Evolutionary conservation across 495 filamentous ascomycete species (phyloP).

Genomic region (Penicillium egyptiacum): DNA sequence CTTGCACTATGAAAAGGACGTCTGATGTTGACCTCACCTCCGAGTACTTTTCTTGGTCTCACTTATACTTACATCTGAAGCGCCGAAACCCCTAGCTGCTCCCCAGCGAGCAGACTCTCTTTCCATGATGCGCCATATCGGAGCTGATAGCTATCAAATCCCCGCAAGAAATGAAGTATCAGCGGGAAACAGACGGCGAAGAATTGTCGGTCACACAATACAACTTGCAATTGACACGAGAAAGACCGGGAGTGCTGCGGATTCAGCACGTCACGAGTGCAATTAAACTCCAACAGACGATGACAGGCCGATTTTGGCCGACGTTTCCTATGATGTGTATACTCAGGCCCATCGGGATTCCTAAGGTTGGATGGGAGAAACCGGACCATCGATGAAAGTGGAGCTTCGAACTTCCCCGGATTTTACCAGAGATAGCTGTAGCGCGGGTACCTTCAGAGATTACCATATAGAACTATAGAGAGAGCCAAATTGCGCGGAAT

Average conservation of each 20-base stretch:
- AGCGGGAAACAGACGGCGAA: not conserved
- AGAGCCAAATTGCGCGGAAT: not conserved
- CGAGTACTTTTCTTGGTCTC: not conserved
- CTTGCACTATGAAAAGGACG: not conserved
- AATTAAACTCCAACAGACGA: not conserved
- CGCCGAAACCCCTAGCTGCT: not conserved
- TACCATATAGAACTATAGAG: not conserved
- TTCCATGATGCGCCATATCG: not conserved
- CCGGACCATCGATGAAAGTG: constrained; percentile 7
- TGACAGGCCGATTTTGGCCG: constrained; percentile 3
- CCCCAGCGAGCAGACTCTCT: not conserved
- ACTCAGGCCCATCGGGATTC: not conserved
- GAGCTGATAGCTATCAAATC: not conserved
- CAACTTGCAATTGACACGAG: not conserved
- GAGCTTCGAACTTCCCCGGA: constrained; percentile 10
- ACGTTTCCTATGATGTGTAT: not conserved
- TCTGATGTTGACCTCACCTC: not conserved
- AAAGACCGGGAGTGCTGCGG: not conserved
- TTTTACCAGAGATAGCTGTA: not conserved
- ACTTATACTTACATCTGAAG: not conserved
- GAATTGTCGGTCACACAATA: not conserved
- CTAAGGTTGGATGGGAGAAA: constrained; percentile 2
- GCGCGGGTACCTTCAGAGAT: not conserved
- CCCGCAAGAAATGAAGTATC: not conserved
- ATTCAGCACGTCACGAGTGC: not conserved